Base-by-base conservation (phyloP, 768 basidiomycete genomes). In the Dacryopinax spathularia region DNA sequence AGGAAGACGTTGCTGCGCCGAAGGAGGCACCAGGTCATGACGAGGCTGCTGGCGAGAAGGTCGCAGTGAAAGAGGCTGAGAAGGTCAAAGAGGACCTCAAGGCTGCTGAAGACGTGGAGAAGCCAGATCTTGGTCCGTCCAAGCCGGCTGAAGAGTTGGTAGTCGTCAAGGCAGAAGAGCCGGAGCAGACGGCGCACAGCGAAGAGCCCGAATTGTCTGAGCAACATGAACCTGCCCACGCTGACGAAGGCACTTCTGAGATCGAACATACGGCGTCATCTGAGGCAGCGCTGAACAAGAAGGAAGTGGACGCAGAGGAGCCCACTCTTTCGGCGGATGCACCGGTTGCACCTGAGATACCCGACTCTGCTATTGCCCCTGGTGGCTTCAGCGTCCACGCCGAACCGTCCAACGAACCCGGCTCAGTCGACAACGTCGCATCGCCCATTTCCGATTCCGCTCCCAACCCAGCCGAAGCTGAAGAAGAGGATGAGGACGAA, bases 401-500 rank as follows among this genome's bases (percentile, higher is more conserved):
- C 29, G 13, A 9, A 29, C 10, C 29, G 13, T 56, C 48, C 9
- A 29, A 56, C 25, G 48, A 56, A 18, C 25, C 48, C 5, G 48
- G 48, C 25, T 5, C 29, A 25, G 29, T 56, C 25, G 48, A 56
- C 3, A 22, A 44, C 29, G 35, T 22, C 4, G n/a, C n/a, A n/a
- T 33, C 41, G 20, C 9, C 43, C 13, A 20, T 9, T 22, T 7
- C n/a, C 43, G n/a, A 29, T 36, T 7, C 62, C 34, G 48, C 33
- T n/a, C 20, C 56, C 33, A 27, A 36, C 22, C 48, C 33, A 33
- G 48, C 63, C 27, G 12, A 27, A 16, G 22, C 41, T 9, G 62
- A 48, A 48, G 62, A 63, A n/a, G 15, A 33, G 3, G 62, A 56
- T 6, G 39, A 64, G 22, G 71, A 73, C 27, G 74, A 74, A 29